Conservation (phyloP, 1,284 basidiomycete genomes). For the Ceratobasidium sp. region DNA sequence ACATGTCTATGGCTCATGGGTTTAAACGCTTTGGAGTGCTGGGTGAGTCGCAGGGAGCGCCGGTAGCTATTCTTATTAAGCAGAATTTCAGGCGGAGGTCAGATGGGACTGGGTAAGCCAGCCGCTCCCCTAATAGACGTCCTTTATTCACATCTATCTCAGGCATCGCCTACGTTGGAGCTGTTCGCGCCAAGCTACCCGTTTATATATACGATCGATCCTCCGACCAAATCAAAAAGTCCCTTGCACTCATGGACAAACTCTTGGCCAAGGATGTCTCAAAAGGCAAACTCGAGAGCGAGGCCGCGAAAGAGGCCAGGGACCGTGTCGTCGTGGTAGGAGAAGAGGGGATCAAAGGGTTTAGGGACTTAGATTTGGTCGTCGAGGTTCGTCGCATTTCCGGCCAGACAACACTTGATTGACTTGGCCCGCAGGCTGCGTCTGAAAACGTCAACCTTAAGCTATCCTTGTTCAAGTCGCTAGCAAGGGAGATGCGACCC, state of each 20-base stretch:
- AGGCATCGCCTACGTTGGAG: conserved; percentile 88
- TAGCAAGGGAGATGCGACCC: conserved; percentile 76
- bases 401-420: not conserved
- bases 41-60: conserved; percentile 53
- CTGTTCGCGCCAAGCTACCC: conserved; percentile 80
- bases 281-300: conserved; percentile 80
- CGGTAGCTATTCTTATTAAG: not conserved
- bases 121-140: not conserved
- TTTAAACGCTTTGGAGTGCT: conserved; percentile 77
- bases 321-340: conserved; percentile 71
- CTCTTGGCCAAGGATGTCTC: conserved; percentile 89
- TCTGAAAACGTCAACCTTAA: conserved; percentile 89
- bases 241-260: conserved; percentile 79
- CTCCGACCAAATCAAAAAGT: conserved; percentile 73
- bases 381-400: conserved; percentile 75
- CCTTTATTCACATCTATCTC: not conserved
- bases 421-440: conserved; percentile 71
- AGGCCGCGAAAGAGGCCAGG: conserved; percentile 78
- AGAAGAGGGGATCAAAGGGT: conserved; percentile 63
- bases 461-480: conserved; percentile 78
- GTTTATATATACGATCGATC: conserved; percentile 81
- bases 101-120: conserved; percentile 70
- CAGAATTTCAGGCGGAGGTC: conserved; percentile 68
- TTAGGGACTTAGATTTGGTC: conserved; percentile 88
- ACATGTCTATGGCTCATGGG: conserved; percentile 71